Base-by-base conservation (phyloP, 2,329 filamentous ascomycete genomes). In the Ophiosphaerella korrae region DNA sequence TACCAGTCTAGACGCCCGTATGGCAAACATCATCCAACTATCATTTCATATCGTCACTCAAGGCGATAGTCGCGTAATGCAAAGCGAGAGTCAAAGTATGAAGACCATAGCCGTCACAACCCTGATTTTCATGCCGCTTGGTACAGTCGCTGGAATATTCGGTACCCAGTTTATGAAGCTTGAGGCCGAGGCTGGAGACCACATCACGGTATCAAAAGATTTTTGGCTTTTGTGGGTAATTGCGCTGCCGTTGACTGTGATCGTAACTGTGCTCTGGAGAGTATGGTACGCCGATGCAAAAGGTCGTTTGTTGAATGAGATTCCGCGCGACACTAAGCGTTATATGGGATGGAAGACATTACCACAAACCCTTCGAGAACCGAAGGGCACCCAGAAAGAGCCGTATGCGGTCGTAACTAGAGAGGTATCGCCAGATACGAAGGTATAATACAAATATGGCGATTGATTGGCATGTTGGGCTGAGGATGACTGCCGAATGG, bases 41-140 rank as follows among this genome's bases (percentile, higher is more conserved):
- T 66, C 71, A 0, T 77, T 75, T 58, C 73, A 77, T 42, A 63
- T 74, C 1, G 74, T 77, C 16, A 73, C 71, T 3, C 73, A 75
- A 52, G 63, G 62, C 16, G 74, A 77, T 57, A 74, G 66, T 37
- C 63, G 60, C 14, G 53, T 70, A 3, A 66, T 76, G 59, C 64
- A 71, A 42, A 59, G 67, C 7, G 75, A 78, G 51, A 74, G 67
- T 34, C 67, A 71, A 13, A 75, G 74, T 11, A 78, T 79, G 77
- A 77, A 77, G 57, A 76, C 74, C 0, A 77, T 79, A 14, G 77
- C 77, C 0, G 66, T 78, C 7, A 64, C 76, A 52, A 78, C 77
- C 1, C 54, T 78, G 14, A 64, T 76, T 5, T 78, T 78, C 65
- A 67, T 79, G 35, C 77, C 77, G 2, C 64, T 73, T 1, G 70